Evolutionary conservation across 768 basidiomycete genomes (phyloP).

Genomic region (Nidularia pulvinata): DNA sequence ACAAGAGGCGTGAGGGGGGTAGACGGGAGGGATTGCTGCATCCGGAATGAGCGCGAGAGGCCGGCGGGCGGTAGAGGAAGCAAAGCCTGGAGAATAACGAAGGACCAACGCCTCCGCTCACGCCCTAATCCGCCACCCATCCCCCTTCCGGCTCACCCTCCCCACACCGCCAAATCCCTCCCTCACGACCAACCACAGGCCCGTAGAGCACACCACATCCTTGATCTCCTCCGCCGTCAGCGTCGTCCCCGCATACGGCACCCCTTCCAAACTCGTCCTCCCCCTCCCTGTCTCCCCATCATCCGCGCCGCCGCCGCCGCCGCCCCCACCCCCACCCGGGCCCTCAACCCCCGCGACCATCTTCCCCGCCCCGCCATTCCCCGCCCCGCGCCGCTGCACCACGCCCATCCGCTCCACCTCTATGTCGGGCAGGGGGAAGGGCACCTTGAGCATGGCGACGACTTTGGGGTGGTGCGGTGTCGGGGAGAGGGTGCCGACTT

Average conservation of each 20-base stretch:
- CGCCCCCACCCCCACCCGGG: neutral
- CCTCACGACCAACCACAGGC: constrained; percentile 88
- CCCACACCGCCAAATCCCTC: constrained; percentile 94
- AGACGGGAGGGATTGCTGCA: no score
- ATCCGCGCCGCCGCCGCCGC: neutral
- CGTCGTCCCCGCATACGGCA: constrained; percentile 43
- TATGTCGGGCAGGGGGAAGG: constrained; percentile 85
- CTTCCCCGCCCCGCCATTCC: constrained; percentile 2
- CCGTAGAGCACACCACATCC: constrained; percentile 86
- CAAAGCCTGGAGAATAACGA: neutral
- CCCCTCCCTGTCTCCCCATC: constrained; percentile 2
- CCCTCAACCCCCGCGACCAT: neutral
- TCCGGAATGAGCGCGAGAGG: no score
- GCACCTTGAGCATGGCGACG: constrained; percentile 88
- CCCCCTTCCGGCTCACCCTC: constrained; percentile 73
- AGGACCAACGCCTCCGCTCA: constrained; percentile 17
- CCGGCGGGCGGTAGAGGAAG: neutral
- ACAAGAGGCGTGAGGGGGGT: no score
- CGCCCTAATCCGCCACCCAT: constrained; percentile 75
- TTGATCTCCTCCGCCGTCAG: constrained; percentile 93
- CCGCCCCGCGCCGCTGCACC: constrained; percentile 42
- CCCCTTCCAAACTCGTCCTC: neutral
- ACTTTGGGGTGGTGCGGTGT: constrained; percentile 97
- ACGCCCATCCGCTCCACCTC: constrained; percentile 62
- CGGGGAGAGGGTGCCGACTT: constrained; percentile 85